Base-by-base conservation (phyloP, 176 grass and related monocot species). In the Neostapfia colusana region DNA sequence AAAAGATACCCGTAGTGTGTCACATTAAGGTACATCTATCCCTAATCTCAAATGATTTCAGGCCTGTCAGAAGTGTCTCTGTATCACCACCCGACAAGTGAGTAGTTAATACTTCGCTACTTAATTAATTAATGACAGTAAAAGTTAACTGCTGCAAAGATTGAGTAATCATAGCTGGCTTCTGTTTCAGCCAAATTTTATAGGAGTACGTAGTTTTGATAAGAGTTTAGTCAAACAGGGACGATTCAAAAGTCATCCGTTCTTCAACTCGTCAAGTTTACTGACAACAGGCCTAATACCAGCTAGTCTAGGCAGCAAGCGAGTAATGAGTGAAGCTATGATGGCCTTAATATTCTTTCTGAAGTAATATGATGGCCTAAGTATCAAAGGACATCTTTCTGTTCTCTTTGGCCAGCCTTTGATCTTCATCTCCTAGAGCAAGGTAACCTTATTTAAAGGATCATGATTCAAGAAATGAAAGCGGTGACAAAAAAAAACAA, bases 401-500 rank as follows among this genome's bases (percentile, higher is more conserved):
- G 14, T 75, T 72, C 70, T 58, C 21, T 72, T 78, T 78, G 49
- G 34, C 17, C 7, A 42, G 35, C 9, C 78, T 82, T 67, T 58
- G 36, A 59, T 24, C 77, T 74, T 77, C 65, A 65, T 53, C 28
- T n/a, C 80, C 55, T 45, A 14, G 44, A 63, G 3, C 18, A 26
- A 27, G 54, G n/a, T 65, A 23, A 74, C 49, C 70, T 80, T 80
- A 57, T 56, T 79, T 84, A 75, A 79, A 70, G 11, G 70, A 80
- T 57, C 70, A 57, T 80, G 27, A 56, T 84, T 80, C 63, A 46
- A 46, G 37, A 69, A 70, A 79, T 41, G 11, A 69, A 49, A 70
- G 36, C 18, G 55, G 63, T 17, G 37, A 57, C 3, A 41, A 48
- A 56, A 41, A 48, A 56, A 80, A 57, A 65, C 54, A 65, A 48